phyloP scores from a whole-genome alignment of 192 early-diverging fungal species.

The Umbelopsis sp. region DNA sequence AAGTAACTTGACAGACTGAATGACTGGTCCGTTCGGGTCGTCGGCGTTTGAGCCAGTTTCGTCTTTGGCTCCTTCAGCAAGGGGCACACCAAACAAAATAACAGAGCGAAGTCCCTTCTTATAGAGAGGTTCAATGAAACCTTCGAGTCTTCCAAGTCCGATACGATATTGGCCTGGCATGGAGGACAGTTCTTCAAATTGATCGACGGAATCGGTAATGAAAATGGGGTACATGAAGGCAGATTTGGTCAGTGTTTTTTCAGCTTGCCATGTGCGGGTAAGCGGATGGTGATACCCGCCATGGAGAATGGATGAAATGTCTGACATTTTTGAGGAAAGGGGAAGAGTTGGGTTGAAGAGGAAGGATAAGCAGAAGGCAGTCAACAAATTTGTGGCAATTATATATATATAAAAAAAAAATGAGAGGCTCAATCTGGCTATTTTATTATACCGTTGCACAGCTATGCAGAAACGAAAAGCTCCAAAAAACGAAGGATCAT shows the following conservation, averaged over 20 bases:
- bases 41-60: constrained; percentile 78
- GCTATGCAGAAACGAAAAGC: constrained; percentile 4
- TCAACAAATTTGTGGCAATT: neutral
- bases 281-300: constrained; percentile 84
- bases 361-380: neutral
- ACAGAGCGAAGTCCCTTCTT: constrained; percentile 85
- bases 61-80: constrained; percentile 74
- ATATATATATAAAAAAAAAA: neutral
- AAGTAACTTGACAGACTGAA: constrained; percentile 80
- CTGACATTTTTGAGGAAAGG: constrained; percentile 16
- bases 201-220: constrained; percentile 79
- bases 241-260: constrained; percentile 62
- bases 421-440: neutral
- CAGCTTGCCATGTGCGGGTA: constrained; percentile 83
- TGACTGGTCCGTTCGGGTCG: constrained; percentile 80
- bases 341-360: neutral
- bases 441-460: neutral
- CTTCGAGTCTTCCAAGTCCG: constrained; percentile 80
- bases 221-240: constrained; percentile 95
- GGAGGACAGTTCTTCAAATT: constrained; percentile 74
- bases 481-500: neutral
- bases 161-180: constrained; percentile 87
- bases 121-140: constrained; percentile 78
- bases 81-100: constrained; percentile 94
- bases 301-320: constrained; percentile 76